Evolutionary conservation across 1,284 basidiomycete genomes (phyloP).

Genomic region (Exobasidium cylindrosporum): DNA sequence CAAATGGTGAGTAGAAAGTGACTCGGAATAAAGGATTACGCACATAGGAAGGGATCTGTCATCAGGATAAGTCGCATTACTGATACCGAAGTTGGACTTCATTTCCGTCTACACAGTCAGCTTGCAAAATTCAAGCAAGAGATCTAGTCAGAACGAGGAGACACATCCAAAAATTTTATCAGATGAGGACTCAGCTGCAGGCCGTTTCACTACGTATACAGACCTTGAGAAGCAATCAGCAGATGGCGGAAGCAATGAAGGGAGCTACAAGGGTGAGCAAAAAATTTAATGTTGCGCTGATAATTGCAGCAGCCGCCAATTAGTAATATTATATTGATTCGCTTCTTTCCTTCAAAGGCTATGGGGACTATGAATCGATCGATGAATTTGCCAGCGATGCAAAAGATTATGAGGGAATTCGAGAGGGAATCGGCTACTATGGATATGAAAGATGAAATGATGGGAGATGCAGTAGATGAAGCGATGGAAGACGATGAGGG

Average conservation of each 20-base stretch:
- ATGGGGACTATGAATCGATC: constrained; percentile 98
- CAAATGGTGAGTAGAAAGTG: constrained; percentile 80
- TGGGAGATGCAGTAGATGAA: constrained; percentile 97
- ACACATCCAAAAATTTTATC: constrained; percentile 97
- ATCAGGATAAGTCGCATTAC: no score
- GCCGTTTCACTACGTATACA: constrained; percentile 94
- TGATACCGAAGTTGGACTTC: no score
- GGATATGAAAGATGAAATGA: constrained; percentile 99
- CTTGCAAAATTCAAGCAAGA: constrained; percentile 97
- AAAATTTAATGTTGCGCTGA: neutral
- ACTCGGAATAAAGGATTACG: no score
- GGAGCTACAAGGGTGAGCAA: constrained; percentile 79
- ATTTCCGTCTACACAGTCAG: constrained; percentile 22
- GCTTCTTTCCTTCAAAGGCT: constrained; percentile 57
- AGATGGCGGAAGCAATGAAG: constrained; percentile 99
- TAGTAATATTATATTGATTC: neutral
- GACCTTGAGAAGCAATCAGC: constrained; percentile 90
- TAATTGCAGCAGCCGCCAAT: neutral
- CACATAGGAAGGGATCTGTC: no score
- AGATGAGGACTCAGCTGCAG: constrained; percentile 97
- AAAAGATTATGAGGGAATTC: constrained; percentile 95
- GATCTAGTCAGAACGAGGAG: constrained; percentile 92
- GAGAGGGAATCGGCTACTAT: constrained; percentile 94
- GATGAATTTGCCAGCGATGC: constrained; percentile 89
- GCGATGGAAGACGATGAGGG: constrained; percentile 89